Percentiles rank a stretch among this genome's conserved stretches.
phyloP scores from a whole-genome alignment of 2,329 filamentous ascomycete genomes.

The Paecilomyces formosus region DNA sequence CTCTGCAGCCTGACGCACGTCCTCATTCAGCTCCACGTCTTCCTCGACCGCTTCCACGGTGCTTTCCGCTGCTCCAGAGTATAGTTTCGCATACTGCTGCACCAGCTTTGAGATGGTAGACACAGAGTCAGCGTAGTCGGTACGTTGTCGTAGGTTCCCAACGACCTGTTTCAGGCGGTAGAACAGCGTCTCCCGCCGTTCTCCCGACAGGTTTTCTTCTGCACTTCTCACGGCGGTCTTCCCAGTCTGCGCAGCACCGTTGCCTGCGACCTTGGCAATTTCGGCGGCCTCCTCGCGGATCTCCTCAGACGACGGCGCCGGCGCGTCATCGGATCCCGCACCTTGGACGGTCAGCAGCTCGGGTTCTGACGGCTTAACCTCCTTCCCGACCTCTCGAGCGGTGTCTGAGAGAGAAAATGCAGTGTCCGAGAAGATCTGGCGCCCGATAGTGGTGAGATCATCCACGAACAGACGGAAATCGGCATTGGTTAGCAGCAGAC shows the following conservation, averaged over 20 bases:
- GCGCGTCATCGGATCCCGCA: constrained; percentile 36
- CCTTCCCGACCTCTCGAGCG: constrained; percentile 65
- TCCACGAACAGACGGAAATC: constrained; percentile 83
- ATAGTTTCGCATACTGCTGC: constrained; percentile 68
- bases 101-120: constrained; percentile 69
- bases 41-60: constrained; percentile 59
- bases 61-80: constrained; percentile 65
- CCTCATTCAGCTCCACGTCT: constrained; percentile 65
- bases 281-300: constrained; percentile 52
- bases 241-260: constrained; percentile 31
- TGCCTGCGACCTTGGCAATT: constrained; percentile 37
- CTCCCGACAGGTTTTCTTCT: constrained; percentile 64
- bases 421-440: constrained; percentile 80
- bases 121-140: constrained; percentile 80
- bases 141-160: constrained; percentile 62
- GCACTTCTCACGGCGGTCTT: constrained; percentile 61
- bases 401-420: constrained; percentile 70
- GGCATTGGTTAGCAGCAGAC: constrained; percentile 78
- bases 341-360: constrained; percentile 49
- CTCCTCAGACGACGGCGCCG: constrained; percentile 54
- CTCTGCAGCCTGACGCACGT: constrained; percentile 64
- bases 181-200: constrained; percentile 65
- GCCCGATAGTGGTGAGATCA: constrained; percentile 69
- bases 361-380: constrained; percentile 60
- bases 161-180: constrained; percentile 71